phyloP scores from a whole-genome alignment of 2,329 filamentous ascomycete species.

The Monosporascus sp. region DNA sequence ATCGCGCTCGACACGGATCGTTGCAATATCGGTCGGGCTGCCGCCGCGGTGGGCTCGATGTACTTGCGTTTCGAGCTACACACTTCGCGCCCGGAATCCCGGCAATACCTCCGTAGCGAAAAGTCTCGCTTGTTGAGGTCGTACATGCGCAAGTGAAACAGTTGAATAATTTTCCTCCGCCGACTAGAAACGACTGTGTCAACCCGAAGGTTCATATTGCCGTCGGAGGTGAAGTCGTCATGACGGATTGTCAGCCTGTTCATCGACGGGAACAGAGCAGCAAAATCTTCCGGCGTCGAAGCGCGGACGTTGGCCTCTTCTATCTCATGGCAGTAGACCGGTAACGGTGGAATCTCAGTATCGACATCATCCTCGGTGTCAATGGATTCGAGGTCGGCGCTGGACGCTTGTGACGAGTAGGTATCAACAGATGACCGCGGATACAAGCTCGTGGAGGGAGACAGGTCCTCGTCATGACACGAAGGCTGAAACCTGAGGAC shows the following conservation, averaged over 20 bases:
- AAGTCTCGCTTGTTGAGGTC: conserved; percentile 83
- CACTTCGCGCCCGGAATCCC: conserved; percentile 88
- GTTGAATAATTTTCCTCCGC: conserved; percentile 62
- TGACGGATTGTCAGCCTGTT: conserved; percentile 78
- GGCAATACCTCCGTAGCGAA: conserved; percentile 84
- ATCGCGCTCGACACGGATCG: conserved; percentile 45
- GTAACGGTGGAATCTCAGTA: conserved; percentile 46
- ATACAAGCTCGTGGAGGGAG: conserved; percentile 37
- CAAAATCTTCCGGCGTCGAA: conserved; percentile 78
- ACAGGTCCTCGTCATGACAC: conserved; percentile 29
- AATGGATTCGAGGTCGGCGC: conserved; percentile 45
- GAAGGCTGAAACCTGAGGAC: conserved; percentile 13
- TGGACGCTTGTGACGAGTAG: conserved; percentile 67
- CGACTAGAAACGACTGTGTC: conserved; percentile 68
- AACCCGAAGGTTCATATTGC: conserved; percentile 93
- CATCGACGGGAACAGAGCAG: conserved; percentile 78
- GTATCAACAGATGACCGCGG: conserved; percentile 66
- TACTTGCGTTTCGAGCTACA: conserved; percentile 77
- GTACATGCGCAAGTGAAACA: conserved; percentile 95
- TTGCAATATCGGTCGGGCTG: conserved; percentile 35
- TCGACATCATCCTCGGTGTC: conserved; percentile 30
- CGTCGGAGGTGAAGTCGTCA: conserved; percentile 83
- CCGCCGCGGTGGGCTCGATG: conserved; percentile 41
- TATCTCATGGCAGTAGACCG: conserved; percentile 55
- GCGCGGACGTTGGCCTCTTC: conserved; percentile 64